These are phyloP conservation scores for Saccharomyces uvarum DNA, from an alignment of 1,139 yeast species.

Conservation along the genomic window DNA sequence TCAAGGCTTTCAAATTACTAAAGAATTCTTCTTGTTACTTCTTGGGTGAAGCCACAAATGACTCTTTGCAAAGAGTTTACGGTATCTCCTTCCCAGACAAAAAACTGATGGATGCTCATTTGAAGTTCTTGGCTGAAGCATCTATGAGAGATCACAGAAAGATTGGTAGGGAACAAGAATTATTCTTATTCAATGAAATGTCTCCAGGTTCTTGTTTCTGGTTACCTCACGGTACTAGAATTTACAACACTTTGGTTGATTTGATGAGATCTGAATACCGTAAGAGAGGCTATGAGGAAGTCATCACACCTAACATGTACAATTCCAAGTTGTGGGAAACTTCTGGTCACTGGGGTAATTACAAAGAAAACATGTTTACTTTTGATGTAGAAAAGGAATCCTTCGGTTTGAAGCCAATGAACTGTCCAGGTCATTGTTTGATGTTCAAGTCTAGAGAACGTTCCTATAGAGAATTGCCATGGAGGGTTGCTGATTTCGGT, in stretches of 20 bases:
- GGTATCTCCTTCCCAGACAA: slow-evolving; percentile 99
- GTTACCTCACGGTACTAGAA: slow-evolving; percentile 97
- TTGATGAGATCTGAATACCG: slow-evolving; percentile 76
- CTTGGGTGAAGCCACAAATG: slow-evolving; percentile 87
- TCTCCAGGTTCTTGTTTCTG: slow-evolving; percentile 97
- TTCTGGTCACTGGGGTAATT: slow-evolving; percentile 97
- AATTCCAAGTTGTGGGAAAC: slow-evolving; percentile 94
- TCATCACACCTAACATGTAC: slow-evolving; percentile 96
- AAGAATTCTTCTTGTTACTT: slow-evolving; percentile 96
- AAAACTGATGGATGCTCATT: slow-evolving; percentile 89
- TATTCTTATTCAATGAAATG: slow-evolving; percentile 90
- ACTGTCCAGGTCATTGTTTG: slow-evolving; percentile 96
- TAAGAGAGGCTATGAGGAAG: slow-evolving; percentile 92
- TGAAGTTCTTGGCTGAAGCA: slow-evolving; percentile 94
- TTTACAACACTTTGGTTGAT: slow-evolving; percentile 76
- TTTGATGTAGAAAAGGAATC: slow-evolving; percentile 88
- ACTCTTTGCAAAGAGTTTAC: slow-evolving; percentile 92
- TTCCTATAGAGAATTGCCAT: slow-evolving; percentile 88
- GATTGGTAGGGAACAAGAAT: slow-evolving; percentile 93
- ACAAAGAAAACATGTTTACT: slow-evolving; percentile 94
- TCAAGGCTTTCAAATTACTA: slow-evolving; percentile 87
- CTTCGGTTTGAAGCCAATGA: slow-evolving; percentile 93
- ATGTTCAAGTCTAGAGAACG: slow-evolving; percentile 81
- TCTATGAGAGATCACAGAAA: slow-evolving; percentile 95
- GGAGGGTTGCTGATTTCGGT: slow-evolving; percentile 95